Evolutionary conservation across 78 protist species (phyloP).

Genomic region (slime mould (Dictyostelium discoideum)): DNA sequence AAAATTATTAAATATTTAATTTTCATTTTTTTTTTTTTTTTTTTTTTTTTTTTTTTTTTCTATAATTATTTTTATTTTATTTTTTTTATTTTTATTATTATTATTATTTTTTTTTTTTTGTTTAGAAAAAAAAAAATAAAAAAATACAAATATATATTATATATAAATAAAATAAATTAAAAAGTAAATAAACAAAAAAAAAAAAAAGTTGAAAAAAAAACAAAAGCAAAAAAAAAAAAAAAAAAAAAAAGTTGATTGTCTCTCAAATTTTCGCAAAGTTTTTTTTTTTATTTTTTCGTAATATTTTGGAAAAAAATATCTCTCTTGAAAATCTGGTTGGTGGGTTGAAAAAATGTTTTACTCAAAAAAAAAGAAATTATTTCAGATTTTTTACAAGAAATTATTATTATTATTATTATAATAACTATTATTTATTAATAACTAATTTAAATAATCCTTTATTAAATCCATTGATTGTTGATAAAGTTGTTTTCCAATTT

Average conservation of each 20-base stretch:
- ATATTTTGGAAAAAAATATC: background rate
- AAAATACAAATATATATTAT: background rate
- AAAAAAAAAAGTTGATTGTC: background rate
- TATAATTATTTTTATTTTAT: no score
- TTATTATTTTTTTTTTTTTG: no score
- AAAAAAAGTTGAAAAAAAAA: background rate
- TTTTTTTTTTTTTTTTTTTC: background rate
- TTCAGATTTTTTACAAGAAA: no score
- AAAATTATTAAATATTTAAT: background rate
- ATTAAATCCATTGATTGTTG: background rate
- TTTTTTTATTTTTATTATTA: no score
- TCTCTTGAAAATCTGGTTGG: background rate
- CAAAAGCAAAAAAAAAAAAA: background rate
- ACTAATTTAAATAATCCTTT: constrained; percentile 8
- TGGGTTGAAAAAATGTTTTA: no score
- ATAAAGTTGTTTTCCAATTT: constrained; percentile 15
- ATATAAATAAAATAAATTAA: background rate
- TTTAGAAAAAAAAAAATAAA: background rate
- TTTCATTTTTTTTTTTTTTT: background rate
- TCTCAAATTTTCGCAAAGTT: background rate
- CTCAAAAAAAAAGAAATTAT: no score
- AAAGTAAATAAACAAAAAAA: background rate
- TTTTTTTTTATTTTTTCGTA: background rate
- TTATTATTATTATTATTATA: no score
- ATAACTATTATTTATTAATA: no score